Evolutionary conservation across 495 filamentous ascomycete species (phyloP).

Genomic region (Diplogelasinospora grovesii): DNA sequence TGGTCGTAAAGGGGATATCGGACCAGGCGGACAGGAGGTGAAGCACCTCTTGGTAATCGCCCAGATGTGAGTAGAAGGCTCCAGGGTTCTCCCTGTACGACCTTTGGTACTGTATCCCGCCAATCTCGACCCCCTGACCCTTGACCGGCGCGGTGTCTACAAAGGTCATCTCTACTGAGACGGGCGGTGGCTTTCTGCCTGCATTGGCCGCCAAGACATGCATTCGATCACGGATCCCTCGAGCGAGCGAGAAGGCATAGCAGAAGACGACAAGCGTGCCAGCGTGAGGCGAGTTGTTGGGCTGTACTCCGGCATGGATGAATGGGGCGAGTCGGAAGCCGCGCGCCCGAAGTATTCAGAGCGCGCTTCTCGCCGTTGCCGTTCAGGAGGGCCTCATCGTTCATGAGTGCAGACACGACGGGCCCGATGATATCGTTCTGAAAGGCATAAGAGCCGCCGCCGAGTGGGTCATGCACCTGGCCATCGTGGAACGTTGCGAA

Average conservation of each 20-base stretch:
- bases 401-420: conserved; percentile 4
- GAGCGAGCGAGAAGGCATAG: conserved; percentile 21
- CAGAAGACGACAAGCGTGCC: conserved; percentile 24
- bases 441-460: conserved; percentile 14
- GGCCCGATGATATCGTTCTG: conserved; percentile 8
- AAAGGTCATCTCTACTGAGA: conserved; percentile 20
- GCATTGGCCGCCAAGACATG: neutral
- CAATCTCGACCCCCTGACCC: conserved; percentile 6
- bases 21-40: conserved; percentile 12
- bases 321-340: conserved; percentile 18
- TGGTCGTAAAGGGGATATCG: conserved; percentile 17
- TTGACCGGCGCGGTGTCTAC: conserved; percentile 23
- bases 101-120: conserved; percentile 22
- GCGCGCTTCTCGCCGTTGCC: neutral
- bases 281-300: conserved; percentile 23
- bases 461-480: conserved; percentile 14
- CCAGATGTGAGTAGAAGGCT: conserved; percentile 2
- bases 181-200: conserved; percentile 1
- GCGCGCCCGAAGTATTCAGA: neutral
- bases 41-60: conserved; percentile 14
- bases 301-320: conserved; percentile 22
- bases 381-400: conserved; percentile 4
- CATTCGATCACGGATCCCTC: conserved; percentile 11
- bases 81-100: conserved; percentile 12
- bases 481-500: conserved; percentile 14